A percentile compares a stretch with the other conserved stretches of the same genome.
phyloP scores from a whole-genome alignment of 2,329 filamentous ascomycete genomes.

The Aureobasidium sp. region DNA sequence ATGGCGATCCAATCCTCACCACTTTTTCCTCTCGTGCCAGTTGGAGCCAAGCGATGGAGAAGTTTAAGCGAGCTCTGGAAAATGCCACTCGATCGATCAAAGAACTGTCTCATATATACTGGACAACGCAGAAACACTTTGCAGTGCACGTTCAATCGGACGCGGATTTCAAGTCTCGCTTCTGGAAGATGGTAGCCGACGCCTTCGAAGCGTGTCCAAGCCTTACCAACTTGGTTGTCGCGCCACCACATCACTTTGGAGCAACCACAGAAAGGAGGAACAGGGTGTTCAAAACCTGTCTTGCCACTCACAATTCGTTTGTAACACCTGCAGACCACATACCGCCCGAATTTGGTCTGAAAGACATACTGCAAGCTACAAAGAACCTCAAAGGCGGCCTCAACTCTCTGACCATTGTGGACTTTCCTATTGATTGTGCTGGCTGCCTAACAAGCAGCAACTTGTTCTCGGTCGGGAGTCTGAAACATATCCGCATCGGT shows the following conservation, averaged over 20 bases:
- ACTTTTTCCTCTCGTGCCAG: not conserved
- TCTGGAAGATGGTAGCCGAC: not conserved
- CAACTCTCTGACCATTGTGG: not conserved
- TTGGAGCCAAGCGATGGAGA: not conserved
- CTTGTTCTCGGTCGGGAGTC: not conserved
- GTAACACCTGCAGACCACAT: no score
- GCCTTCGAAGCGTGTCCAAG: not conserved
- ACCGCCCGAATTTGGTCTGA: not conserved
- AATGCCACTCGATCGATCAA: not conserved
- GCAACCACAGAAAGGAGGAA: not conserved
- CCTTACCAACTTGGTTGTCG: not conserved
- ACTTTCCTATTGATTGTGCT: not conserved
- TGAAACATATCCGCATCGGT: conserved; percentile 3
- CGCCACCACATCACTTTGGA: not conserved
- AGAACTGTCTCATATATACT: not conserved
- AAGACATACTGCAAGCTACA: not conserved
- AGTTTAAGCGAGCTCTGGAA: not conserved
- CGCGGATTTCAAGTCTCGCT: not conserved
- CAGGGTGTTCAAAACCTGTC: not conserved
- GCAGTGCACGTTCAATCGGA: not conserved
- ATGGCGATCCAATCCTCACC: not conserved
- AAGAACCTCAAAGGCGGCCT: not conserved
- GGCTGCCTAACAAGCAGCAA: not conserved
- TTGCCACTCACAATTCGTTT: not conserved
- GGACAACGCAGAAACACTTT: not conserved